Evolutionary conservation across 345 rosid species (phyloP), one percentile per base, ranked within the genome.

Genomic region (Theobroma cacao): DNA sequence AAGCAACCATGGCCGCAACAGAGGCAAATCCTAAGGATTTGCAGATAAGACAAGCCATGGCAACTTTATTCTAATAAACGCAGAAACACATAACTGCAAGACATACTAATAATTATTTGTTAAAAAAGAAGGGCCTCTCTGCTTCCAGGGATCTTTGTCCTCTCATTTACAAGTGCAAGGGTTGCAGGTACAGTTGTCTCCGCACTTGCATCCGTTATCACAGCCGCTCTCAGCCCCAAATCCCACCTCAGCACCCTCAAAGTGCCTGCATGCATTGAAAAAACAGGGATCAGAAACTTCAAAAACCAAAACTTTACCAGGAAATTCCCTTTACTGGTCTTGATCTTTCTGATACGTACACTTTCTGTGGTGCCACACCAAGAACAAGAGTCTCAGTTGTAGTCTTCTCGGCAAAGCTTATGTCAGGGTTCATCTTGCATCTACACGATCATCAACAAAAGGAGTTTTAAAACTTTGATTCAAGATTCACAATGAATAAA

Each of bases 151-250:
- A n/a, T 30, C 36, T 62, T 24, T 30, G 1, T 22, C 20, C 3
- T 33, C 82, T 96, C 91, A 90, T 84, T 96, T 91, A 56, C 97
- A 94, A 67, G 7, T 90, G 91, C 99, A 96, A 24, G 98, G 97
- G 80, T 92, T 74, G 87, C 99, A 96, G 76, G 76, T 87, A 91
- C 99, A 94, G 86, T 80, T 85, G 74, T 78, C 80, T 48, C 93
- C 94, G 61, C 99, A 92, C 83, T 90, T 90, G 97, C 98, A 92
- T 18, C 88, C 98, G 15, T 88, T 90, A 90, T 92, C 96, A 24
- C 98, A 92, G n/a, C 88, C 98, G 15, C 87, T 90, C 91, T 92
- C 96, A 24, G 91, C 87, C 2, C 80, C 86, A 41, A 41, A 34
- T 52, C 33, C 87, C 80, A 83, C 84, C 88, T 86, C 93, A 17